Evolutionary conservation across 176 grass and related monocot species (phyloP).

Genomic region (Juncus effusus): DNA sequence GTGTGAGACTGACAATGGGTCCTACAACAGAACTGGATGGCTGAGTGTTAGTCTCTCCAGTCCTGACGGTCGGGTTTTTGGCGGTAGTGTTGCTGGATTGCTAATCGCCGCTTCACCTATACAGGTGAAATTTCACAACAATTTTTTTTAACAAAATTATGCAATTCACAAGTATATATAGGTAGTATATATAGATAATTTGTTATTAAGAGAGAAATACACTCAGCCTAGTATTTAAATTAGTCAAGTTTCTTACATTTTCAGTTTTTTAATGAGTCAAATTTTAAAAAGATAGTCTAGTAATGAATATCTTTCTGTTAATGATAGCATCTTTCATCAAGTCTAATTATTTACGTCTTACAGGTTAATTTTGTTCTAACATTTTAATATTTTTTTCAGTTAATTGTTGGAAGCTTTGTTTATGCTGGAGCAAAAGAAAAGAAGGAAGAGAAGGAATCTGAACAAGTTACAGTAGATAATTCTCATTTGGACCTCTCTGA

Average conservation of each 20-base stretch:
- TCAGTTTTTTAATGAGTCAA: no score
- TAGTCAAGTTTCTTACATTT: background rate
- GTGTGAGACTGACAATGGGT: conserved; percentile 21
- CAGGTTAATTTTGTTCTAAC: background rate
- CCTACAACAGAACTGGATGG: conserved; percentile 15
- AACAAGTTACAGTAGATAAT: no score
- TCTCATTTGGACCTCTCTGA: no score
- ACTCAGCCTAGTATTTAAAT: no score
- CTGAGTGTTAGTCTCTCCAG: conserved; percentile 37
- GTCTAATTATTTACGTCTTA: background rate
- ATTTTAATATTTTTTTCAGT: conserved; percentile 19
- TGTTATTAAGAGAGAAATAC: no score
- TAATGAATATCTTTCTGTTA: no score
- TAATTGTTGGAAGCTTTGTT: conserved; percentile 41
- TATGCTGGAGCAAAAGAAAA: conserved; percentile 26
- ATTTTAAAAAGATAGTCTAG: no score
- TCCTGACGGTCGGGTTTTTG: conserved; percentile 28
- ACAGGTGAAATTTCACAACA: conserved; percentile 25
- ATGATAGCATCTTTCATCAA: background rate
- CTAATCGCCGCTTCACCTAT: conserved; percentile 43
- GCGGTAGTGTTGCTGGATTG: conserved; percentile 33
- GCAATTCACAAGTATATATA: no score
- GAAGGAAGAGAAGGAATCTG: conserved; percentile 4
- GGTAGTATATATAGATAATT: no score
- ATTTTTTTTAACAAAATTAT: background rate